Conservation (phyloP, 352 stramenopile genomes). For the Globisporangium spiculum region DNA sequence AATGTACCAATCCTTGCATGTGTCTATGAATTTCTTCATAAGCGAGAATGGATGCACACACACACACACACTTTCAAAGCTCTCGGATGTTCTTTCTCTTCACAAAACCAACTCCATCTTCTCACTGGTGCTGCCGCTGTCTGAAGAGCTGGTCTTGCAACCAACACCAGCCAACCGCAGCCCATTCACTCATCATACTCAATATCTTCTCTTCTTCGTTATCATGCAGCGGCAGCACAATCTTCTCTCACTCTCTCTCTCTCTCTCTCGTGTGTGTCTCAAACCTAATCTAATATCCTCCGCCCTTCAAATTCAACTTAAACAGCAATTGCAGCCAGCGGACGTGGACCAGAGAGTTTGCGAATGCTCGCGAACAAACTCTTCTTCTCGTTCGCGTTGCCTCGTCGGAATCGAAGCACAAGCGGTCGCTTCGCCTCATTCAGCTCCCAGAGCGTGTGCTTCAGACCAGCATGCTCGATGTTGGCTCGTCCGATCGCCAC, state of each 20-base stretch:
- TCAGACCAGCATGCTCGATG: slow-evolving; percentile 81
- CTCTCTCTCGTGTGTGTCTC: neutral
- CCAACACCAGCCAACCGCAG: neutral
- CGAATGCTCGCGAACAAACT: slow-evolving; percentile 64
- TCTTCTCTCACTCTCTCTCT: neutral
- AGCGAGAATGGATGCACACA: neutral
- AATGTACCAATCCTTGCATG: slow-evolving; percentile 7
- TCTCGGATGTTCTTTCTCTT: neutral
- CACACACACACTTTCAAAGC: neutral
- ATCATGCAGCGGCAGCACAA: slow-evolving; percentile 5
- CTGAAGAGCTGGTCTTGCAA: neutral
- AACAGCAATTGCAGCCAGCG: slow-evolving; percentile 40
- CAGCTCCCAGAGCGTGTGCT: slow-evolving; percentile 83
- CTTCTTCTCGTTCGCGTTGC: slow-evolving; percentile 71
- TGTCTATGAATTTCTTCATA: neutral
- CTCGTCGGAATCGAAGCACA: slow-evolving; percentile 76
- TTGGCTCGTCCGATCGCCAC: slow-evolving; percentile 80
- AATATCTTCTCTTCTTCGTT: neutral
- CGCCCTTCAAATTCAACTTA: slow-evolving; percentile 21
- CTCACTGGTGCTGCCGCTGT: neutral
- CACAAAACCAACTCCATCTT: slow-evolving; percentile 5
- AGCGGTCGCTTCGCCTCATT: slow-evolving; percentile 74
- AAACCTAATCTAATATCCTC: slow-evolving; percentile 12
- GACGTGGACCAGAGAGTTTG: slow-evolving; percentile 27
- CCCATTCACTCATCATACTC: neutral